These are phyloP conservation scores for Geopyxis carbonaria DNA, from an alignment of 495 filamentous ascomycete species.

Conservation along the genomic window DNA sequence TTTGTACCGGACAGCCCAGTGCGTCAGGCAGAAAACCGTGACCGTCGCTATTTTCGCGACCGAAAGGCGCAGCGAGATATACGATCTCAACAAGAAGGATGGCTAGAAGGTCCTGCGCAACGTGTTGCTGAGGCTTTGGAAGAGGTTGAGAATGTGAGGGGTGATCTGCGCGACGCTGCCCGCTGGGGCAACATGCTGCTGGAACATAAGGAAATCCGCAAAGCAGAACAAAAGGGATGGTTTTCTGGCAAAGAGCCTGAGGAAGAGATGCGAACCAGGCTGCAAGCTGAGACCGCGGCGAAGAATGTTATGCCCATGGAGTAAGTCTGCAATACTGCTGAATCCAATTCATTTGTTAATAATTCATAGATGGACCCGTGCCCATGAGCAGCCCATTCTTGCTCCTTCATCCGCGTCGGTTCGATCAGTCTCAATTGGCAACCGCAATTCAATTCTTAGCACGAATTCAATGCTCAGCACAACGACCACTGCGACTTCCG, in stretches of 20 bases:
- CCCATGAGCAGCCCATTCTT: neutral
- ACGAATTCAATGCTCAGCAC: neutral
- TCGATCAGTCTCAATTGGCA: neutral
- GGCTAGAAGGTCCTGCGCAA: neutral
- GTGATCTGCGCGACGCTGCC: neutral
- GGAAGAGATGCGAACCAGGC: neutral
- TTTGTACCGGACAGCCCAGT: slow-evolving; percentile 1
- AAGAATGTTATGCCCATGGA: neutral
- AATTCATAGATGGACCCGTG: slow-evolving; percentile 1
- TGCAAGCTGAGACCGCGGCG: neutral
- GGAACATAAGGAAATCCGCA: neutral
- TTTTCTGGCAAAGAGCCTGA: slow-evolving; percentile 3
- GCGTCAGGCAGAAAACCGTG: neutral
- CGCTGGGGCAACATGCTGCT: neutral
- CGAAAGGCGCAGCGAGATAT: neutral
- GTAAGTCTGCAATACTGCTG: neutral
- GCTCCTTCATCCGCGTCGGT: neutral
- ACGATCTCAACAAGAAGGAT: neutral
- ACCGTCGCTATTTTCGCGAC: neutral
- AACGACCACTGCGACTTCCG: neutral
- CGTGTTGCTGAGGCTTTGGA: neutral
- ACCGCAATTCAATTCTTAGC: neutral
- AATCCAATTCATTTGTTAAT: neutral
- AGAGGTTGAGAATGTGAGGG: neutral
- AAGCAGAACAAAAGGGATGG: neutral